Percentiles rank a stretch among this genome's conserved stretches.
phyloP scores from a whole-genome alignment of 306 rosid genomes.

The Trifolium pratense region DNA sequence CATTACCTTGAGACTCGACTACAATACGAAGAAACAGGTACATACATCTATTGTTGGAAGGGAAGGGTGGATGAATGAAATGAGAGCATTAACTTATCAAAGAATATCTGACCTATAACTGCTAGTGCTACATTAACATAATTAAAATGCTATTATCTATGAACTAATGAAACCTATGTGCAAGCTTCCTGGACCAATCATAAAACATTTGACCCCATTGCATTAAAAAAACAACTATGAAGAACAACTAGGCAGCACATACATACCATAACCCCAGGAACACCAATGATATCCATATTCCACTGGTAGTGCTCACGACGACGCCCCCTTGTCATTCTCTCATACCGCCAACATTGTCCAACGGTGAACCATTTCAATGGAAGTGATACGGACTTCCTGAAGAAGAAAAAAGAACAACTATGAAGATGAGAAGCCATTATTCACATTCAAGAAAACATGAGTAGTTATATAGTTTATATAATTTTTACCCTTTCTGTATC shows the following conservation, averaged over 20 bases:
- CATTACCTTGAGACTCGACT: slow-evolving; percentile 28
- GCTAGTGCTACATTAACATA: slow-evolving; percentile 14
- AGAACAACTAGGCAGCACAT: slow-evolving; percentile 42
- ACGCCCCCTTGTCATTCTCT: slow-evolving; percentile 97
- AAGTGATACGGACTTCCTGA: slow-evolving; percentile 83
- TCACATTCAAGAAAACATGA: slow-evolving; percentile 48
- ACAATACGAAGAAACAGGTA: slow-evolving; percentile 15
- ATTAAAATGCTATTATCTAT: slow-evolving; percentile 27
- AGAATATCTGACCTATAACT: slow-evolving; percentile 8
- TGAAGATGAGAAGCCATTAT: slow-evolving; percentile 50
- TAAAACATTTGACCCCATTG: slow-evolving; percentile 16
- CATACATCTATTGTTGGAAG: slow-evolving; percentile 23
- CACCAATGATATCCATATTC: slow-evolving; percentile 98
- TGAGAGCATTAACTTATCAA: slow-evolving; percentile 28
- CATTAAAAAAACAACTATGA: slow-evolving; percentile 26
- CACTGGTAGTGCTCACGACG: slow-evolving; percentile 97
- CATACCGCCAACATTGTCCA: slow-evolving; percentile 99
- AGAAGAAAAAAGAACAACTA: slow-evolving; percentile 47
- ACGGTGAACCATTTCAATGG: slow-evolving; percentile 97
- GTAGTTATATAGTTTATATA: slow-evolving; percentile 29
- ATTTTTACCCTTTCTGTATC: slow-evolving; percentile 86
- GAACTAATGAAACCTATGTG: slow-evolving; percentile 8
- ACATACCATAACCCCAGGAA: slow-evolving; percentile 87
- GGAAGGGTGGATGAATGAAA: slow-evolving; percentile 27
- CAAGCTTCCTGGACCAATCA: slow-evolving; percentile 31